Base-by-base conservation (phyloP, 2,329 filamentous ascomycete species). In the Aspergillus cejpii region DNA sequence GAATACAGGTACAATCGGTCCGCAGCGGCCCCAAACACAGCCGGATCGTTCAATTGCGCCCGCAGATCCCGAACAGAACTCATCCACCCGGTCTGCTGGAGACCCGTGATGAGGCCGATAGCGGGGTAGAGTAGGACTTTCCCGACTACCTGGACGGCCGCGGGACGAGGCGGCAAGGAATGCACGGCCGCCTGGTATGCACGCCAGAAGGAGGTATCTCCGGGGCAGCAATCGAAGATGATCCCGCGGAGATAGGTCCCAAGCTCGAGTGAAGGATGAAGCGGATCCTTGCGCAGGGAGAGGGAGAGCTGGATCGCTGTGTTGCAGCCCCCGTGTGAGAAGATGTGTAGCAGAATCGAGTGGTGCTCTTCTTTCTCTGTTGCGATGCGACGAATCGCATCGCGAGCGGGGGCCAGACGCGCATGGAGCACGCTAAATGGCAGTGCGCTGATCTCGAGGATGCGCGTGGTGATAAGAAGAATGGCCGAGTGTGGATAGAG, bases 1-100 rank as follows among this genome's bases (percentile, higher is more conserved):
- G 51, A 53, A 37, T 56, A 57, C 5, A 58, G 34, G 31, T 54
- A 55, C 2, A 57, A 26, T 21, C 56, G 43, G n/a, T 42, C 37
- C 6, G 50, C 39, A 6, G 39, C 10, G 0, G 33, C n/a, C 12
- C 52, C 51, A 47, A 58, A 54, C 2, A 48, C 39, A 17, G 15
- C 31, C 5, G 51, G 39, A 10, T 52, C 52, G 49, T 58, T 56
- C 14, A 58, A 27, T 10, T 48, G 33, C 5, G 33, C 23, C 1
- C 54, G 47, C 10, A 57, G 26, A 20, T 50, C 49, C 12, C 38
- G 39, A 1, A 59, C 40, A 11, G 41, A 44, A 7, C 48, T 39
- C 39, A 54, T 43, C 3, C 49, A 8, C 2, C 47, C 43, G 2
- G 38, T 37, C 12, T 46, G 20, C 39, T 57, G 51, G 5, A 58